Conservation (phyloP, 2,329 filamentous ascomycete species). For the Anthostomella pinea region DNA sequence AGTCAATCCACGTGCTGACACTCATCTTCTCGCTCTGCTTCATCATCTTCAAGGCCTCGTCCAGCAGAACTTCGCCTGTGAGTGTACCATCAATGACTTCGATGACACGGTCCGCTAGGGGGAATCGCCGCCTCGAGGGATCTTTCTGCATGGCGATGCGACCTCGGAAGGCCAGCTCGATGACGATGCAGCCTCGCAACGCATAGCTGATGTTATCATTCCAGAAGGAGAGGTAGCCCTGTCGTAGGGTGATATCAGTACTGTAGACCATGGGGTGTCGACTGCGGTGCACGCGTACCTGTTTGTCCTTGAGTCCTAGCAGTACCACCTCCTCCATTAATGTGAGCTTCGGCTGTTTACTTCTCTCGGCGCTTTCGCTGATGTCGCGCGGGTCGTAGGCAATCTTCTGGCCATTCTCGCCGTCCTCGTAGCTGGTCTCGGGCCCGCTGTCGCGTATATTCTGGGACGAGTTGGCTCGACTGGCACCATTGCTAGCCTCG, state of each 20-base stretch:
- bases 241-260: slow-evolving; percentile 20
- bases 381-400: slow-evolving; percentile 97
- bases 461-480: slow-evolving; percentile 56
- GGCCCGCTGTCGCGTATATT: slow-evolving; percentile 54
- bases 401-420: slow-evolving; percentile 98
- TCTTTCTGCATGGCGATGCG: slow-evolving; percentile 99
- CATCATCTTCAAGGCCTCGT: slow-evolving; percentile 99
- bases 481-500: slow-evolving; percentile 54
- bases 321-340: slow-evolving; percentile 98
- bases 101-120: slow-evolving; percentile 87
- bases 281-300: slow-evolving; percentile 65
- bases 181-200: slow-evolving; percentile 93
- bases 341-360: slow-evolving; percentile 96
- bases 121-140: slow-evolving; percentile 84
- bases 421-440: slow-evolving; percentile 84
- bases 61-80: slow-evolving; percentile 93
- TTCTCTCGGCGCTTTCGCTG: slow-evolving; percentile 91
- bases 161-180: slow-evolving; percentile 93
- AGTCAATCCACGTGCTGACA: slow-evolving; percentile 96
- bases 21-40: slow-evolving; percentile 99
- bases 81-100: slow-evolving; percentile 96
- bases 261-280: too few relatives aligned
- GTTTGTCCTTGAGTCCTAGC: slow-evolving; percentile 96
- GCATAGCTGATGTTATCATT: slow-evolving; percentile 99
- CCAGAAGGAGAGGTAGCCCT: slow-evolving; percentile 99